These are phyloP conservation scores for Clonostachys rosea DNA, from an alignment of 2,329 filamentous ascomycete genomes.

Conservation along the genomic window DNA sequence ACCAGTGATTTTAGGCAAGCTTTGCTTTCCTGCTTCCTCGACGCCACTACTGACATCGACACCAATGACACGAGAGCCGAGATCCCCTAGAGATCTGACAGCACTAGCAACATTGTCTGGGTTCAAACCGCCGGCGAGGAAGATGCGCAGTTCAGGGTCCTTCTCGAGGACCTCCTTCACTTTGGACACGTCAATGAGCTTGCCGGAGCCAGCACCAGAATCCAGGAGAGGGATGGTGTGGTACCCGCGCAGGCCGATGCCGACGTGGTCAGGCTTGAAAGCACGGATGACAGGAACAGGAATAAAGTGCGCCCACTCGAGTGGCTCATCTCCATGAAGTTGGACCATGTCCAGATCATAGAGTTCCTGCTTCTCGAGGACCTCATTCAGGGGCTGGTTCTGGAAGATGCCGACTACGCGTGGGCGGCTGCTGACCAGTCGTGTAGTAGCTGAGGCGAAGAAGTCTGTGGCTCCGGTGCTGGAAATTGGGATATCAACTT, in stretches of 20 bases:
- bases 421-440: constrained; percentile 53
- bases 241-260: constrained; percentile 69
- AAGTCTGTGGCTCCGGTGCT: constrained; percentile 54
- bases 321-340: constrained; percentile 84
- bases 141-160: constrained; percentile 66
- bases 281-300: constrained; percentile 87
- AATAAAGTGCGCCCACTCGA: constrained; percentile 87
- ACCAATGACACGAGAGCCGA: constrained; percentile 63
- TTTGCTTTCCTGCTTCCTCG: constrained; percentile 78
- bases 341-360: constrained; percentile 86
- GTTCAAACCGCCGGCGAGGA: constrained; percentile 82
- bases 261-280: constrained; percentile 74
- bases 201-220: constrained; percentile 79
- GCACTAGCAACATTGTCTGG: constrained; percentile 71
- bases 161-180: constrained; percentile 63
- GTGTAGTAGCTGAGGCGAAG: constrained; percentile 54
- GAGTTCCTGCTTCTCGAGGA: constrained; percentile 71
- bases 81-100: constrained; percentile 57
- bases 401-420: constrained; percentile 91
- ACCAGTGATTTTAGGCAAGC: constrained; percentile 70
- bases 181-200: constrained; percentile 66
- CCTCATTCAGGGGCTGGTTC: constrained; percentile 79
- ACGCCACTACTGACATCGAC: constrained; percentile 96
- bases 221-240: constrained; percentile 84
- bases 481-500: constrained; percentile 15